Percentiles rank a stretch among this genome's conserved stretches.
Conservation (phyloP, 306 rosid genomes). For the Cotoneaster glaucophyllus region DNA sequence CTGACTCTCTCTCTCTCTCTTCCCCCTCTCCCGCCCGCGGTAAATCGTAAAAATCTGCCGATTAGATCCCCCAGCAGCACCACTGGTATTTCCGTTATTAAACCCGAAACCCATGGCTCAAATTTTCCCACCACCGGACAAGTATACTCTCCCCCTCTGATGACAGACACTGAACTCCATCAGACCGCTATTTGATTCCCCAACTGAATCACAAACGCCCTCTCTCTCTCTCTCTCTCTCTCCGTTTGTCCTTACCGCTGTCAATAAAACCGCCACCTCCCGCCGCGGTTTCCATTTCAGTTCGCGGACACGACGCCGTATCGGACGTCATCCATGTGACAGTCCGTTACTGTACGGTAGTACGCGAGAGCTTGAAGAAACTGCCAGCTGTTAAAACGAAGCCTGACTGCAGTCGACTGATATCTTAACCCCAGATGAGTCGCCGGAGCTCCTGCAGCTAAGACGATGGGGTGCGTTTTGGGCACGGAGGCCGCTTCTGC, state of each 20-base stretch:
- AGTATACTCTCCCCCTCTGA: background rate
- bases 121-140: background rate
- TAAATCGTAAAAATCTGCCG: conserved; percentile 1
- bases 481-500: conserved; percentile 31
- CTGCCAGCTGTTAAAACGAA: background rate
- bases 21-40: background rate
- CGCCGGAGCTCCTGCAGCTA: conserved; percentile 25
- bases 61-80: conserved; percentile 15
- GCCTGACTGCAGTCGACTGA: background rate
- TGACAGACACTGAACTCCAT: conserved; percentile 6
- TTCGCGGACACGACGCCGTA: background rate
- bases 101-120: background rate
- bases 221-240: background rate
- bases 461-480: conserved; percentile 85
- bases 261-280: conserved; percentile 13
- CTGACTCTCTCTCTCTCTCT: background rate
- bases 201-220: background rate
- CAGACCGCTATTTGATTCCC: background rate
- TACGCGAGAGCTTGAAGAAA: background rate
- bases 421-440: conserved; percentile 30
- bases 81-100: conserved; percentile 51
- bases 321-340: background rate
- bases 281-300: background rate
- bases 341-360: background rate
- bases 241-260: background rate